Conservation (phyloP, 2,329 filamentous ascomycete species). For the Biscogniauxia sp. region DNA sequence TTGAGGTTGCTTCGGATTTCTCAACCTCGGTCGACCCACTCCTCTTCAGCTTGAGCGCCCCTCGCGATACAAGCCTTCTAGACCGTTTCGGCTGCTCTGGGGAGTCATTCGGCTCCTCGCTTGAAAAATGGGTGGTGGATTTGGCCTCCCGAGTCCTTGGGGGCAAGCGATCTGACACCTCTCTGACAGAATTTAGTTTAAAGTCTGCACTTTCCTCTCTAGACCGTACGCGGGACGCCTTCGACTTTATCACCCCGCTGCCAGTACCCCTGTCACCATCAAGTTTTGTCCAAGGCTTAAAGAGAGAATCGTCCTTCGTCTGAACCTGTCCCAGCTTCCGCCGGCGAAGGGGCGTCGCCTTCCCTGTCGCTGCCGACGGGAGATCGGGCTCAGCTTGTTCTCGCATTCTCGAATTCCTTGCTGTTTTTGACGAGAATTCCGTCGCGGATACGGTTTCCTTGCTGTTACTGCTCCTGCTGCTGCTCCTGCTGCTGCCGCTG, state of each 20-base stretch:
- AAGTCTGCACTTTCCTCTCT: slow-evolving; percentile 11
- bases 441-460: slow-evolving; percentile 6
- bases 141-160: slow-evolving; percentile 9
- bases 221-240: slow-evolving; percentile 7
- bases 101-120: slow-evolving; percentile 8
- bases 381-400: slow-evolving; percentile 2
- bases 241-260: slow-evolving; percentile 4
- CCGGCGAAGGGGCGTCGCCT: slow-evolving; percentile 28
- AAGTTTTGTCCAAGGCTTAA: slow-evolving; percentile 24
- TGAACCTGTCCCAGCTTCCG: slow-evolving; percentile 30
- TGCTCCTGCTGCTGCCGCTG: not conserved
- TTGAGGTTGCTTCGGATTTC: slow-evolving; percentile 2
- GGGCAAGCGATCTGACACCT: slow-evolving; percentile 14
- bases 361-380: slow-evolving; percentile 7
- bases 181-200: slow-evolving; percentile 4
- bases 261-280: slow-evolving; percentile 6
- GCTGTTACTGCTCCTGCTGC: not conserved
- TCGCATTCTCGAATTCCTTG: slow-evolving; percentile 2
- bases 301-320: slow-evolving; percentile 24
- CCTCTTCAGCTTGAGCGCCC: slow-evolving; percentile 5
- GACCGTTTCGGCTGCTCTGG: slow-evolving; percentile 11
- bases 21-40: slow-evolving; percentile 1
- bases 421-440: slow-evolving; percentile 1
- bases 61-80: slow-evolving; percentile 9
- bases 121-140: slow-evolving; percentile 5